These are phyloP conservation scores for Yamadazyma jaroonii DNA, from an alignment of 1,139 yeast genomes.

Conservation along the genomic window DNA sequence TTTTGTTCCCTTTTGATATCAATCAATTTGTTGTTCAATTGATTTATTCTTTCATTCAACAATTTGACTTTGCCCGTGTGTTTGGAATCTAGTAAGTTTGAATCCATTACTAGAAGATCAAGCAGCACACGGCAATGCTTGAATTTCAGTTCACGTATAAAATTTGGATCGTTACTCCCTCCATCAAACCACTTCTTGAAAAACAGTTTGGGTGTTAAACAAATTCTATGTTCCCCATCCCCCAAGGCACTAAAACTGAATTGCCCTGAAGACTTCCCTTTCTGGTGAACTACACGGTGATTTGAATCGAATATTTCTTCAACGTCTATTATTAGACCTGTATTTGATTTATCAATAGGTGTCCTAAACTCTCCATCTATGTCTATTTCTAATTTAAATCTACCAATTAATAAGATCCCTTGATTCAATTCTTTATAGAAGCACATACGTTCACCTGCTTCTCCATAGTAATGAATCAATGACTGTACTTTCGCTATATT, in stretches of 20 bases:
- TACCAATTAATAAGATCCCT: constrained; percentile 58
- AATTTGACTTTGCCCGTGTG: constrained; percentile 45
- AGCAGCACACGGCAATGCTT: constrained; percentile 47
- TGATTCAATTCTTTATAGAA: constrained; percentile 63
- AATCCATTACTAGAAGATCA: constrained; percentile 54
- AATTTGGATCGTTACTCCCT: constrained; percentile 12
- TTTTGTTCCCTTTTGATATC: constrained; percentile 64
- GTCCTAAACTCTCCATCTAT: constrained; percentile 41
- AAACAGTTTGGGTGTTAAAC: constrained; percentile 62
- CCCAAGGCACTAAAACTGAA: constrained; percentile 69
- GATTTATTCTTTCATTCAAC: constrained; percentile 52
- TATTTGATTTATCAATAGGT: constrained; percentile 31
- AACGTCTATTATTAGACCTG: constrained; percentile 45
- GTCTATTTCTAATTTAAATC: constrained; percentile 55
- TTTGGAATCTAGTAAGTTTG: constrained; percentile 48
- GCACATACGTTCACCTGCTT: constrained; percentile 60
- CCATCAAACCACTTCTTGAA: constrained; percentile 18
- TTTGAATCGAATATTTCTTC: constrained; percentile 63
- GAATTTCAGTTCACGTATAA: constrained; percentile 46
- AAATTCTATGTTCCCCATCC: constrained; percentile 70
- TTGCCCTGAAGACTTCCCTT: constrained; percentile 56
- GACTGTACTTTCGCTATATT: not conserved
- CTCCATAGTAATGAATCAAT: constrained; percentile 47
- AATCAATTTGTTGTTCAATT: constrained; percentile 51
- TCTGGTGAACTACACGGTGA: constrained; percentile 68